Evolutionary conservation across 75 land plant genomes (phyloP), one percentile per base, ranked within the genome.

Genomic region (Pinus albicaulis): DNA sequence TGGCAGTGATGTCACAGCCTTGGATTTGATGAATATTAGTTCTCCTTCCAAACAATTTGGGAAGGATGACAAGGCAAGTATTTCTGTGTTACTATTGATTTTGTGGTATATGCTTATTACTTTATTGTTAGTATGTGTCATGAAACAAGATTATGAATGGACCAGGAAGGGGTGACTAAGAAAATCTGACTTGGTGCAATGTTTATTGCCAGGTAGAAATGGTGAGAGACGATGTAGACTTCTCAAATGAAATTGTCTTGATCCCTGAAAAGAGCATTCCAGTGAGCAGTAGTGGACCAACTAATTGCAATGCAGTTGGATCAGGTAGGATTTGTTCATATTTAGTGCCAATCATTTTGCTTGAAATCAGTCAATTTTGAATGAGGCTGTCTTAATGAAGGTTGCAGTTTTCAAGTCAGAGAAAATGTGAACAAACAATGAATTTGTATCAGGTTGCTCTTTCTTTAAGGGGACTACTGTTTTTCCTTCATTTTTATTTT

Each of bases 31-130:
- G n/a, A 66, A 19, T 36, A 7, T 8, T 44, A 6, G 8, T 0
- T 44, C 48, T 44, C 23, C 52, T 66, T 66, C 44, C 22, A 38
- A 38, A 38, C 20, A 15, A 7, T 38, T 17, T 66, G 71, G 16
- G 3, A 7, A 66, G 48, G 38, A 38, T 66, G 71, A 66, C n/a
- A 66, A 31, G 71, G 71, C 23, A 38, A 20, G 71, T 66, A 66
- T 38, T 38, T 66, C 44, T 1, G 17, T 62, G 23, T 16, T 28
- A 63, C 36, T 34, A 3, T 34, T 2, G 1, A 34, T 34, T 63
- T 63, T 63, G 17, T 24, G 34, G 5, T 63, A 26, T 63, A 16
- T 63, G 14, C 41, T 64, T 4, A 15, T 64, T 41, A 65, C 17
- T 28, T 65, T 65, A 34, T 34, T 34, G 36, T 12, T 63, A 5